phyloP scores from a whole-genome alignment of 2,329 filamentous ascomycete genomes.

The Lithohypha guttulata region DNA sequence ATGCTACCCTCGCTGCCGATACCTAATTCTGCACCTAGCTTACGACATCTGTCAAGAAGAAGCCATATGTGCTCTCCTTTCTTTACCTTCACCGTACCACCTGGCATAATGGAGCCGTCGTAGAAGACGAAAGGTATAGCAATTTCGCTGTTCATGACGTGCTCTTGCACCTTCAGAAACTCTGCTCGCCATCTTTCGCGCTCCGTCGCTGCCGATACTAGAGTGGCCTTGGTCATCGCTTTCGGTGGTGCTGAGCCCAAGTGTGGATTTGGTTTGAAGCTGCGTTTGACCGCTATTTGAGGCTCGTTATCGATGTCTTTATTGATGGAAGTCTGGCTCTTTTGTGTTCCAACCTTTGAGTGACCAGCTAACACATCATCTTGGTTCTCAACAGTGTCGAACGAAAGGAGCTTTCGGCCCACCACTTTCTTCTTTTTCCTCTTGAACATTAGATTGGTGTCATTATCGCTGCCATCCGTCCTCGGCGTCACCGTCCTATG shows the following conservation, averaged over 20 bases:
- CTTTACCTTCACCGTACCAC: slow-evolving; percentile 72
- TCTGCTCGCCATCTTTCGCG: slow-evolving; percentile 65
- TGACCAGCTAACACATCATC: slow-evolving; percentile 39
- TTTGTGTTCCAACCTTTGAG: no score
- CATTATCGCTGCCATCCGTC: slow-evolving; percentile 27
- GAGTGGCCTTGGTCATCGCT: slow-evolving; percentile 60
- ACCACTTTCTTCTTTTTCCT: slow-evolving; percentile 51
- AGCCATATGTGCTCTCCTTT: slow-evolving; percentile 92
- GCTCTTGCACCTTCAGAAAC: slow-evolving; percentile 72
- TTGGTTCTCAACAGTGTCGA: no score
- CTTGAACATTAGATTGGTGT: slow-evolving; percentile 19
- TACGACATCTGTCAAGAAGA: slow-evolving; percentile 82
- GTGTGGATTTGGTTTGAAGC: slow-evolving; percentile 36
- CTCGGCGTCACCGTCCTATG: slow-evolving; percentile 43
- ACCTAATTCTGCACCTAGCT: slow-evolving; percentile 73
- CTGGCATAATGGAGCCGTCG: slow-evolving; percentile 81
- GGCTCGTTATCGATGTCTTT: no score
- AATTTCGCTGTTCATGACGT: slow-evolving; percentile 80
- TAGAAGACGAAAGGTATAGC: slow-evolving; percentile 94
- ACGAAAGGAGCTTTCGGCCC: slow-evolving; percentile 52
- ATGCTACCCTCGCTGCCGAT: slow-evolving; percentile 51
- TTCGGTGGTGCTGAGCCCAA: slow-evolving; percentile 50
- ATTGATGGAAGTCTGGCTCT: no score
- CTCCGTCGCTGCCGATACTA: slow-evolving; percentile 69
- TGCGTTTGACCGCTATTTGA: slow-evolving; percentile 23